Evolutionary conservation across 495 filamentous ascomycete species (phyloP).

Genomic region (Symbiotaphrina buchneri): DNA sequence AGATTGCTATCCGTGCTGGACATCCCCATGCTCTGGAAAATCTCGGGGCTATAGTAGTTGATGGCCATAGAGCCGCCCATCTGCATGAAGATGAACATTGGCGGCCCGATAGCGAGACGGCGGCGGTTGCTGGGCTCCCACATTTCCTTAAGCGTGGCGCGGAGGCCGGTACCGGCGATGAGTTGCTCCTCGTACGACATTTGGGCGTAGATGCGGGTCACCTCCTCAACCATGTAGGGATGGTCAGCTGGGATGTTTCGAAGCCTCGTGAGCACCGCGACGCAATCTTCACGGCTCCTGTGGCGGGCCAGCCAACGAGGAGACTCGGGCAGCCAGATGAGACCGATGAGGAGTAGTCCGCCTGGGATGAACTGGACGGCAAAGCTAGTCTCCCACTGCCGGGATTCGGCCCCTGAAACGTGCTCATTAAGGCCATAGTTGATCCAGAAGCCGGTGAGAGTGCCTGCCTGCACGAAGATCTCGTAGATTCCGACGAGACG

Average conservation of each 20-base stretch:
- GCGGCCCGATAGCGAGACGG: conserved; percentile 33
- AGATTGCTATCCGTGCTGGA: conserved; percentile 12
- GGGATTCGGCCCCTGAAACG: conserved; percentile 5
- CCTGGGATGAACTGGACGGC: conserved; percentile 50
- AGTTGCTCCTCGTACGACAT: conserved; percentile 16
- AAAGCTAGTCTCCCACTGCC: conserved; percentile 33
- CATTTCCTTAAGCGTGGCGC: conserved; percentile 32
- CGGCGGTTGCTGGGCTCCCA: conserved; percentile 41
- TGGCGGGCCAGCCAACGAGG: conserved; percentile 56
- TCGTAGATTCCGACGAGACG: conserved; percentile 53
- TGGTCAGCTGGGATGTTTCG: conserved; percentile 41
- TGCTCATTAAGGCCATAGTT: conserved; percentile 44
- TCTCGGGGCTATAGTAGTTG: conserved; percentile 15
- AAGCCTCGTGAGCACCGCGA: conserved; percentile 35
- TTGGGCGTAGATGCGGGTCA: conserved; percentile 36
- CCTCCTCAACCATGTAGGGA: conserved; percentile 38
- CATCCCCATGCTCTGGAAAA: conserved; percentile 14
- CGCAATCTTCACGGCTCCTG: conserved; percentile 51
- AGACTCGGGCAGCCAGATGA: conserved; percentile 50
- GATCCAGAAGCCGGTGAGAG: conserved; percentile 44
- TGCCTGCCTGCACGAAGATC: conserved; percentile 59
- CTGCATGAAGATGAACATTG: conserved; percentile 15
- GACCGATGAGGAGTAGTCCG: conserved; percentile 35
- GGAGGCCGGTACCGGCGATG: conserved; percentile 7
- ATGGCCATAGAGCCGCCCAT: conserved; percentile 13